Evolutionary conservation across 179 eudicot genomes (phyloP).

Genomic region (Pouteria campechiana): DNA sequence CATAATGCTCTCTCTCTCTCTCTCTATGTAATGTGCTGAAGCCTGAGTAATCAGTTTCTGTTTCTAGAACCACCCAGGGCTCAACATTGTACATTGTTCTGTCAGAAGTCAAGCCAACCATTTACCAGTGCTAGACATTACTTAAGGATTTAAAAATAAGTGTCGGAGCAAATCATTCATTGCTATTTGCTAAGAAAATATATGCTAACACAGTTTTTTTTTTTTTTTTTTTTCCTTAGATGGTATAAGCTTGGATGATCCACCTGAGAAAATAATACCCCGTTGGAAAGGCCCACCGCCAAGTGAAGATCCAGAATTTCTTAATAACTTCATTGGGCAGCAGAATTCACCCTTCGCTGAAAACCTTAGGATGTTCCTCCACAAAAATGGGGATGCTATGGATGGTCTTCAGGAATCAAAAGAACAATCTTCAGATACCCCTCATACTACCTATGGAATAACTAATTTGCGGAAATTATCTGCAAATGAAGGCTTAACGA

Average conservation of each 20-base stretch:
- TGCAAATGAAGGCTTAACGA: constrained; percentile 10
- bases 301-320: constrained; percentile 42
- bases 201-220: constrained; percentile 2
- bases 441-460: constrained; percentile 10
- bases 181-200: neutral
- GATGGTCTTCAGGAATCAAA: constrained; percentile 13
- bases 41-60: neutral
- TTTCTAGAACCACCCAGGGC: too few relatives aligned
- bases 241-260: constrained; percentile 89
- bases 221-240: constrained; percentile 32
- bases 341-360: constrained; percentile 14
- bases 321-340: constrained; percentile 22
- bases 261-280: constrained; percentile 83
- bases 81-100: too few relatives aligned
- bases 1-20: too few relatives aligned
- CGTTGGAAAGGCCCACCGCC: constrained; percentile 91
- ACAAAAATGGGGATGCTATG: constrained; percentile 6
- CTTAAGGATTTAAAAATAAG: too few relatives aligned
- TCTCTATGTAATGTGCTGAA: neutral
- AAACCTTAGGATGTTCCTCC: constrained; percentile 6
- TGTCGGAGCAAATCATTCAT: too few relatives aligned
- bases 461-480: constrained; percentile 13
- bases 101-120: neutral
- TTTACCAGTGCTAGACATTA: too few relatives aligned
- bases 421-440: constrained; percentile 13